Conservation (phyloP, 129 eudicot species). For the Silybum marianum region DNA sequence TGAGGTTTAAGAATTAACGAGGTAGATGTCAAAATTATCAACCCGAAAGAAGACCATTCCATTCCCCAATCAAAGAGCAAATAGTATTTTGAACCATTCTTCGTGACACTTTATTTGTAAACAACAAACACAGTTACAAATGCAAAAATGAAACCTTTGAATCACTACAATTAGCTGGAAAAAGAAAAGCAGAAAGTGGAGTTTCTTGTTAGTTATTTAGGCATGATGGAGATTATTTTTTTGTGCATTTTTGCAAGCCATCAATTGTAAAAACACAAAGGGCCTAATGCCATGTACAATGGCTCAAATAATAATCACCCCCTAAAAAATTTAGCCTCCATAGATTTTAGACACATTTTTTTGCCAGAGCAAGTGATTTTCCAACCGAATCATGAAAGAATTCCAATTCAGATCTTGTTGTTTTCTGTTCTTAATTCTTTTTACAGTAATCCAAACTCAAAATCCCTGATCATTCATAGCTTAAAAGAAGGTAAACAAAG, state of each 20-base stretch:
- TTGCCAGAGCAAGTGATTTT: background rate
- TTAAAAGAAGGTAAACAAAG: background rate
- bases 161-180: background rate
- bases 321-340: background rate
- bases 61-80: background rate
- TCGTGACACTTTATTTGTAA: background rate
- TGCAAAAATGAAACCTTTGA: background rate
- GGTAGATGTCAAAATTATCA: background rate
- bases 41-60: background rate
- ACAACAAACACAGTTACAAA: background rate
- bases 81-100: background rate
- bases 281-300: background rate
- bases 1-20: background rate
- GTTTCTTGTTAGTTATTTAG: background rate
- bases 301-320: background rate
- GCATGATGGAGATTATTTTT: background rate
- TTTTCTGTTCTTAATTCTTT: background rate
- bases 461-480: conserved; percentile 17
- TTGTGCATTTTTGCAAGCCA: background rate
- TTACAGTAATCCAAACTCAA: conserved; percentile 20
- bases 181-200: background rate
- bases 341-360: background rate
- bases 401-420: background rate
- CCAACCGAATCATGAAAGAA: background rate
- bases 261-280: background rate